A percentile compares a stretch with the other conserved stretches of the same genome.
phyloP scores from a whole-genome alignment of 2,329 filamentous ascomycete species.

The Alternaria dauci region DNA sequence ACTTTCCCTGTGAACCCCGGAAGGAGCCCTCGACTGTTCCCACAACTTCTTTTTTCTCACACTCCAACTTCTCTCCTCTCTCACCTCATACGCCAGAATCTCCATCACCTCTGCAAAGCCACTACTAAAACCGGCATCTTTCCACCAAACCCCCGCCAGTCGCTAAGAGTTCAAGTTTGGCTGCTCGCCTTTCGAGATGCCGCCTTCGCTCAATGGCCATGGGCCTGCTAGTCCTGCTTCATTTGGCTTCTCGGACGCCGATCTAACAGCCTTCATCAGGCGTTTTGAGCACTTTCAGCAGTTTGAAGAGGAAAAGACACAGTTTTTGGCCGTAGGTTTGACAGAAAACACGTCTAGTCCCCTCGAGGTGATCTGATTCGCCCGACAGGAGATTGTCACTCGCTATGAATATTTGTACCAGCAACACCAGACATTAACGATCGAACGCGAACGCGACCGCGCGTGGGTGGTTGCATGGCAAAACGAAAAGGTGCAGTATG shows the following conservation, averaged over 20 bases:
- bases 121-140: neutral
- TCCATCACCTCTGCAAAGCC: neutral
- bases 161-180: neutral
- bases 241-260: neutral
- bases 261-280: conserved; percentile 32
- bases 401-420: conserved; percentile 51
- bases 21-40: conserved; percentile 4
- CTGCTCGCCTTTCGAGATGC: conserved; percentile 13
- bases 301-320: conserved; percentile 42
- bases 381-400: conserved; percentile 49
- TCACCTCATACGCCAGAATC: neutral
- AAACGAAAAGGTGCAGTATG: conserved; percentile 32
- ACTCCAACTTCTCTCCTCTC: neutral
- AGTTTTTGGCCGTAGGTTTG: conserved; percentile 43
- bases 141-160: neutral
- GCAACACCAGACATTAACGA: conserved; percentile 39
- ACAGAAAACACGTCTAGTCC: neutral
- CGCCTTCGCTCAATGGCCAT: conserved; percentile 20
- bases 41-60: neutral
- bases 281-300: conserved; percentile 44
- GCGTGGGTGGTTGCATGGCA: conserved; percentile 31
- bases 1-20: conserved; percentile 3
- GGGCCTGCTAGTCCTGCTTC: conserved; percentile 11
- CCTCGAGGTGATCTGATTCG: conserved; percentile 8
- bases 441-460: conserved; percentile 36